Evolutionary conservation across 495 filamentous ascomycete species (phyloP).

Genomic region (Penicillium paradoxum): DNA sequence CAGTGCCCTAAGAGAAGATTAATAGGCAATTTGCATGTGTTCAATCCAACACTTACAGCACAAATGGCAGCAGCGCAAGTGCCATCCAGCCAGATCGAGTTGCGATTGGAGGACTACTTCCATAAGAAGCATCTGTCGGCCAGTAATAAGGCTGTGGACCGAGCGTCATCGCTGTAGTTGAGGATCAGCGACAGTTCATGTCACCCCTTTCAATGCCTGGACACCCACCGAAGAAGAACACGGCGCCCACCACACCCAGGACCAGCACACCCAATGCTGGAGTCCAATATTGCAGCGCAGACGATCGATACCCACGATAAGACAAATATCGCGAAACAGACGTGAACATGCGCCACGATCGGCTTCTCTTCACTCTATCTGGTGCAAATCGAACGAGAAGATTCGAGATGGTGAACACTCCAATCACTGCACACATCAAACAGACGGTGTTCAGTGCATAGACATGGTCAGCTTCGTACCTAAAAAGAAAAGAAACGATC

Average conservation of each 20-base stretch:
- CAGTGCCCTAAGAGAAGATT: constrained; percentile 19
- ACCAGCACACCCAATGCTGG: constrained; percentile 20
- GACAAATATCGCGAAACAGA: constrained; percentile 23
- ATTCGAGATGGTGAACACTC: constrained; percentile 41
- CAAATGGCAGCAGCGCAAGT: constrained; percentile 46
- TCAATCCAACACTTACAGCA: constrained; percentile 34
- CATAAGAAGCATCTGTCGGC: constrained; percentile 47
- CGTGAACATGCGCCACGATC: constrained; percentile 20
- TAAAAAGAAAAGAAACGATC: no score
- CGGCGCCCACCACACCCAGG: constrained; percentile 17
- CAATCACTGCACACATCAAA: constrained; percentile 45
- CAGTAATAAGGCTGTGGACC: constrained; percentile 55
- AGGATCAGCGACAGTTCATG: not conserved
- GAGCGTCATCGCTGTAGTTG: constrained; percentile 40
- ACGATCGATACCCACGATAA: constrained; percentile 21
- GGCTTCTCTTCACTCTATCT: constrained; percentile 17
- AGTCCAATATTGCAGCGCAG: constrained; percentile 20
- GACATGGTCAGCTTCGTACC: constrained; percentile 51
- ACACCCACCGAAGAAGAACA: constrained; percentile 30
- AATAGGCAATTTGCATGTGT: not conserved
- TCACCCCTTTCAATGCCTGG: constrained; percentile 14
- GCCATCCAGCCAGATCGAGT: constrained; percentile 51
- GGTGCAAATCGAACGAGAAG: constrained; percentile 17
- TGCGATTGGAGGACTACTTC: constrained; percentile 47
- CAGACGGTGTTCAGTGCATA: constrained; percentile 47